Evolutionary conservation across 495 filamentous ascomycete species (phyloP), one percentile per base, ranked within the genome.

Genomic region (Cudoniella acicularis): DNA sequence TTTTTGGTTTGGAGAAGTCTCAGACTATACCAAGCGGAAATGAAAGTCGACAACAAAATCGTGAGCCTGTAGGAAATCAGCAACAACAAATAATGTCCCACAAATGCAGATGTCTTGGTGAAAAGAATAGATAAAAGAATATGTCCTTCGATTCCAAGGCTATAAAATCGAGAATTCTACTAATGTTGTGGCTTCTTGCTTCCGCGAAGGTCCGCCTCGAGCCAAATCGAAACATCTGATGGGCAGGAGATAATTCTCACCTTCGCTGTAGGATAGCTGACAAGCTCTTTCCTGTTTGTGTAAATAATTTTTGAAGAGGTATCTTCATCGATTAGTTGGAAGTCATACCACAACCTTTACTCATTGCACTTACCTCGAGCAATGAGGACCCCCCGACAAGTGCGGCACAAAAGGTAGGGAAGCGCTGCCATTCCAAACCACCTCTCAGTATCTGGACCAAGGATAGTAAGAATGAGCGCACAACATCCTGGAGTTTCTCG

Each of bases 341-440:
- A 49, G 51, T 27, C 25, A 54, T 21, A 11, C 54, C 11, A 45
- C 36, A 27, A 49, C 40, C 47, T 22, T 18, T 56, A 26, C 42
- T 22, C 54, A 42, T 26, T 40, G 54, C 52, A 73, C 75, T 68
- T 71, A 73, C 80, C 72, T 87, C 85, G n/a, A 94, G 72, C 48
- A 92, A 63, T 16, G 87, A 90, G 59, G 86, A 90, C 25, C 89
- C 88, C 36, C 89, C 90, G 47, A 93, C 81, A 17, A 94, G 72
- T 16, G 77, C 72, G 10, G 82, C 92, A 72, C 92, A 96, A 68
- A 91, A 94, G 4, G 90, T 83, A 26, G 92, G 89, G 66, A 96
- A 94, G 41, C 87, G 74, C 62, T 83, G 78, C 59, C 72, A 67
- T 57, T 79, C 78, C 27, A 82, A 64, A 30, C 77, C 79, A 20